phyloP scores from a whole-genome alignment of 1,139 yeast species.

The Yamadazyma triangularis region DNA sequence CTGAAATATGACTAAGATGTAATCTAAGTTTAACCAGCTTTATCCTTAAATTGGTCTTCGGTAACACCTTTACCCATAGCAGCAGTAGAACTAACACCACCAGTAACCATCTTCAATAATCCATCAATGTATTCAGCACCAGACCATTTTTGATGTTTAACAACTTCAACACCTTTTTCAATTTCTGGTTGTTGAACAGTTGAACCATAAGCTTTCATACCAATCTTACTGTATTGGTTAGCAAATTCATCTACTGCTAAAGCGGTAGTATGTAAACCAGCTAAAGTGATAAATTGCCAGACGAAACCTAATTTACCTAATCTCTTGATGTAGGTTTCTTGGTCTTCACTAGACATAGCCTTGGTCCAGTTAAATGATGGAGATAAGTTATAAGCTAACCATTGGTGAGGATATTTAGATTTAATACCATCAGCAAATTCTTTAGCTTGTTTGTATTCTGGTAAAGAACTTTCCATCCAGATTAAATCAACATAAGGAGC shows the following conservation, averaged over 20 bases:
- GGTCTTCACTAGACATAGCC: constrained; percentile 86
- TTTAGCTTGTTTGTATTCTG: constrained; percentile 89
- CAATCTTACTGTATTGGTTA: constrained; percentile 69
- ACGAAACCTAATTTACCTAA: constrained; percentile 88
- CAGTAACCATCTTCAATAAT: constrained; percentile 82
- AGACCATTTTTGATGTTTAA: constrained; percentile 98
- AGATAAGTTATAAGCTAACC: constrained; percentile 94
- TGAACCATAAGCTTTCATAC: constrained; percentile 95
- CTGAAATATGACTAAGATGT: no score
- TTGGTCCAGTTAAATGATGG: constrained; percentile 98
- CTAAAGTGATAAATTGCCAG: constrained; percentile 97
- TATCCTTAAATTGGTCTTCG: constrained; percentile 83
- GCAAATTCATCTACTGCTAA: constrained; percentile 87
- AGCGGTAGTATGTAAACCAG: constrained; percentile 96
- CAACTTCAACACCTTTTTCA: constrained; percentile 87
- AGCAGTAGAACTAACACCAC: constrained; percentile 94
- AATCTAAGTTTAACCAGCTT: constrained; percentile 14
- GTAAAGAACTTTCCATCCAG: constrained; percentile 98
- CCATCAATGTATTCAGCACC: constrained; percentile 98
- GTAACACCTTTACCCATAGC: constrained; percentile 99
- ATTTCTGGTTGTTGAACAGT: constrained; percentile 85
- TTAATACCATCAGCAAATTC: constrained; percentile 93
- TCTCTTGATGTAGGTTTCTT: constrained; percentile 84
- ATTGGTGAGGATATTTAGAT: constrained; percentile 76
- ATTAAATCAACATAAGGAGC: constrained; percentile 94